Conservation (phyloP, 768 basidiomycete species). For the Suillus clintonianus region DNA sequence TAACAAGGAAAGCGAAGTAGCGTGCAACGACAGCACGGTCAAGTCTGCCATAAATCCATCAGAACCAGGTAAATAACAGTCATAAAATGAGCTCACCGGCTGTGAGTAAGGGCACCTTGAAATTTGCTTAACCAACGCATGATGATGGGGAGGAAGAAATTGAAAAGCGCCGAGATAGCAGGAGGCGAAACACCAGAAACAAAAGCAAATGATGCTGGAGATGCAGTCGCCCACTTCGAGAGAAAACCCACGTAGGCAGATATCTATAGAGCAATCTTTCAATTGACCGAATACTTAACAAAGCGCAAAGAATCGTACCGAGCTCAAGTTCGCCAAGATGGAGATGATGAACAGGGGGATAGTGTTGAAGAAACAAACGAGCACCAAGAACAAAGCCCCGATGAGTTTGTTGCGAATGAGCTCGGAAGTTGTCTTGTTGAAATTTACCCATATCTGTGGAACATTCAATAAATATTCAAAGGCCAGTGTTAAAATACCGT, state of each 20-base stretch:
- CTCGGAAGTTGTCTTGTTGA: constrained; percentile 71
- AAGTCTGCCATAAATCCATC: constrained; percentile 45
- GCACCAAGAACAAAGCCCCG: constrained; percentile 76
- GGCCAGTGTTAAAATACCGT: constrained; percentile 20
- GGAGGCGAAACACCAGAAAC: constrained; percentile 94
- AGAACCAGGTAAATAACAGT: neutral
- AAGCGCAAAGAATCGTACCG: constrained; percentile 47
- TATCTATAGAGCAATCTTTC: constrained; percentile 12
- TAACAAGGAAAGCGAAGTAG: constrained; percentile 92
- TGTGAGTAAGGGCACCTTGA: constrained; percentile 51
- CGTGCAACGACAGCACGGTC: constrained; percentile 91
- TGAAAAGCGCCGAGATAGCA: constrained; percentile 83
- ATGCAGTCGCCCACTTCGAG: constrained; percentile 63
- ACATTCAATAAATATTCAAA: neutral
- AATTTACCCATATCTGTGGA: constrained; percentile 84
- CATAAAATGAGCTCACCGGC: constrained; percentile 20
- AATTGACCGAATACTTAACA: constrained; percentile 8
- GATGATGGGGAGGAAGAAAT: constrained; percentile 86
- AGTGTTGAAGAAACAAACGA: constrained; percentile 94
- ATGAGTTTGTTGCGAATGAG: constrained; percentile 64
- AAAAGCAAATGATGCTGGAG: constrained; percentile 71
- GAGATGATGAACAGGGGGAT: constrained; percentile 90
- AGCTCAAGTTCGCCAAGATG: constrained; percentile 85
- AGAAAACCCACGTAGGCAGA: constrained; percentile 76
- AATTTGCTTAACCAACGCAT: constrained; percentile 83